phyloP scores from a whole-genome alignment of 1,284 basidiomycete species.

The Nidula niveotomentosa region DNA sequence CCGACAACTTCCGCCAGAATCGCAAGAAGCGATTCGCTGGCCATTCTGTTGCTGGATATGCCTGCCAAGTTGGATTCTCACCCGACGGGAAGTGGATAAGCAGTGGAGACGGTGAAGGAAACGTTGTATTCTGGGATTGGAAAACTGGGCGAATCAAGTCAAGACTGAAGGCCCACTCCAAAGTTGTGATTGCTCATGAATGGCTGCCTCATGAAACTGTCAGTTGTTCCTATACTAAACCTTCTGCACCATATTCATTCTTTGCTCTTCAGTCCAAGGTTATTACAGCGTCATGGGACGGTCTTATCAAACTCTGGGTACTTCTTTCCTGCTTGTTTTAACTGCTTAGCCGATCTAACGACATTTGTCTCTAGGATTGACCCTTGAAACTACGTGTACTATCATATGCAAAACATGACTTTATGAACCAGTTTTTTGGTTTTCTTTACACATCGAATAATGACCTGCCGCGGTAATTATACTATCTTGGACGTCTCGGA shows the following conservation, averaged over 20 bases:
- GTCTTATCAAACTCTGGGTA: slow-evolving; percentile 95
- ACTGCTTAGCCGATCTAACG: slow-evolving; percentile 11
- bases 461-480: too few species aligned
- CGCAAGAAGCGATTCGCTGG: slow-evolving; percentile 98
- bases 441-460: too few species aligned
- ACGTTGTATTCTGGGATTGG: slow-evolving; percentile 99
- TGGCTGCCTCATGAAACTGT: slow-evolving; percentile 99
- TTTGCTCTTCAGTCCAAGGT: slow-evolving; percentile 76
- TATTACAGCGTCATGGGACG: slow-evolving; percentile 96
- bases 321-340: slow-evolving; percentile 12
- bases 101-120: slow-evolving; percentile 93
- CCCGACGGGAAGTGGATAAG: slow-evolving; percentile 98
- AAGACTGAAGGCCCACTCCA: slow-evolving; percentile 84
- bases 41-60: slow-evolving; percentile 95
- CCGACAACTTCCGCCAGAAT: slow-evolving; percentile 97
- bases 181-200: slow-evolving; percentile 96
- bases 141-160: slow-evolving; percentile 96
- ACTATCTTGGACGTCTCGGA: too few species aligned
- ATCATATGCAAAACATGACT: slow-evolving; percentile 6
- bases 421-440: too few species aligned
- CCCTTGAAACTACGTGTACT: slow-evolving; percentile 14
- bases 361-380: slow-evolving; percentile 19
- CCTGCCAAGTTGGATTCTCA: slow-evolving; percentile 95
- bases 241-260: slow-evolving; percentile 7
- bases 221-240: slow-evolving; percentile 34